Evolutionary conservation across 2,329 filamentous ascomycete genomes (phyloP).

Genomic region (Zymoseptoria crescenta): DNA sequence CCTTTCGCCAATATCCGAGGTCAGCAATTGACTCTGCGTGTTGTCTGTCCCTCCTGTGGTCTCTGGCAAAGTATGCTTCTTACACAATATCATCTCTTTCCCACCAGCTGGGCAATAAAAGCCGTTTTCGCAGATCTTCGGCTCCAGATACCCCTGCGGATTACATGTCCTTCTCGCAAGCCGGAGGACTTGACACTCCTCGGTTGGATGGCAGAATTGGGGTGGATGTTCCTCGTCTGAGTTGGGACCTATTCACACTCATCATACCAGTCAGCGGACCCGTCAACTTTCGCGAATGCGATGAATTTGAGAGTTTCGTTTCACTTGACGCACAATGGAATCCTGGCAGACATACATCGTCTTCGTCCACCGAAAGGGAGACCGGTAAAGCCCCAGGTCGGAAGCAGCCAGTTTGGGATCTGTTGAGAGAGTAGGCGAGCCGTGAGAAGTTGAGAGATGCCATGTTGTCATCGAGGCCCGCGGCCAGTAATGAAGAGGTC

Average conservation of each 20-base stretch:
- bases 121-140: slow-evolving; percentile 44
- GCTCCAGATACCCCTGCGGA: slow-evolving; percentile 40
- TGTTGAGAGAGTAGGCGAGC: slow-evolving; percentile 15
- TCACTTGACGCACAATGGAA: slow-evolving; percentile 19
- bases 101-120: slow-evolving; percentile 43
- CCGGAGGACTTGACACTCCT: slow-evolving; percentile 19
- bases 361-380: slow-evolving; percentile 16
- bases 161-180: slow-evolving; percentile 19
- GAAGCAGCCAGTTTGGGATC: slow-evolving; percentile 18
- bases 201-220: slow-evolving; percentile 26
- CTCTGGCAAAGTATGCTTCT: slow-evolving; percentile 15
- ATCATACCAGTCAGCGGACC: not conserved
- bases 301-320: not conserved
- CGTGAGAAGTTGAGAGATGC: slow-evolving; percentile 17
- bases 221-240: slow-evolving; percentile 22
- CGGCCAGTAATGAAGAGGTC: not conserved
- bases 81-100: slow-evolving; percentile 28
- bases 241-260: slow-evolving; percentile 17
- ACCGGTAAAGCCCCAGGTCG: slow-evolving; percentile 22
- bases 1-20: not conserved
- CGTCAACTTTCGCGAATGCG: not conserved
- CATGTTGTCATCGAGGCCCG: slow-evolving; percentile 13
- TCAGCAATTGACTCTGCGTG: slow-evolving; percentile 34
- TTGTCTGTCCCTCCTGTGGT: slow-evolving; percentile 27
- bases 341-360: slow-evolving; percentile 24